These are phyloP conservation scores for Aspergillus transmontanensis DNA, from an alignment of 2,329 filamentous ascomycete genomes.

Conservation along the genomic window DNA sequence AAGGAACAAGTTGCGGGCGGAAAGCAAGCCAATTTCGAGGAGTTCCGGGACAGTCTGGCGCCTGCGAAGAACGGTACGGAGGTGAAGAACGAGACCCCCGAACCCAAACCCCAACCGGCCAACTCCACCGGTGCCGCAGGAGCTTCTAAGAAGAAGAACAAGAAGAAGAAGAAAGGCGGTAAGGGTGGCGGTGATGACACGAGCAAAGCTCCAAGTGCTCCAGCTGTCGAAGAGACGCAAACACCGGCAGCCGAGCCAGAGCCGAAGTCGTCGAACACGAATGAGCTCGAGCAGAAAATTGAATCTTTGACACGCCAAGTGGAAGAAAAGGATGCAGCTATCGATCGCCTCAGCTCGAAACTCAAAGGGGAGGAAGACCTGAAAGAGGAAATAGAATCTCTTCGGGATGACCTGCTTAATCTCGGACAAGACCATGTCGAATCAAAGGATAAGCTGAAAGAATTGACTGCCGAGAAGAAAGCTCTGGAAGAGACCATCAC, in stretches of 20 bases:
- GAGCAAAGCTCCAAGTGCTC: constrained; percentile 24
- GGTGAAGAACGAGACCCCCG: constrained; percentile 23
- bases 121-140: constrained; percentile 29
- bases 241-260: constrained; percentile 38
- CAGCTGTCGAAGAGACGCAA: constrained; percentile 18
- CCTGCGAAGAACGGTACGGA: constrained; percentile 26
- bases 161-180: constrained; percentile 82
- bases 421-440: constrained; percentile 84
- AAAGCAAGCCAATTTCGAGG: constrained; percentile 37
- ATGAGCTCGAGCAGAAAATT: constrained; percentile 41
- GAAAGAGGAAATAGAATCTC: constrained; percentile 79
- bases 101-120: constrained; percentile 22
- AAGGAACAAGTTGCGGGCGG: constrained; percentile 38
- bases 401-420: constrained; percentile 76
- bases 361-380: constrained; percentile 76
- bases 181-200: constrained; percentile 49
- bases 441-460: constrained; percentile 73
- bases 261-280: constrained; percentile 20
- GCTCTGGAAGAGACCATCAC: constrained; percentile 65
- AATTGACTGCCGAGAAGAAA: constrained; percentile 69
- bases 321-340: constrained; percentile 67
- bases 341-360: constrained; percentile 70
- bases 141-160: constrained; percentile 71
- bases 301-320: constrained; percentile 38
- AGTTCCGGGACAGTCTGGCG: constrained; percentile 35